Base-by-base conservation (phyloP, 495 filamentous ascomycete genomes). In the Penicillium canescens region DNA sequence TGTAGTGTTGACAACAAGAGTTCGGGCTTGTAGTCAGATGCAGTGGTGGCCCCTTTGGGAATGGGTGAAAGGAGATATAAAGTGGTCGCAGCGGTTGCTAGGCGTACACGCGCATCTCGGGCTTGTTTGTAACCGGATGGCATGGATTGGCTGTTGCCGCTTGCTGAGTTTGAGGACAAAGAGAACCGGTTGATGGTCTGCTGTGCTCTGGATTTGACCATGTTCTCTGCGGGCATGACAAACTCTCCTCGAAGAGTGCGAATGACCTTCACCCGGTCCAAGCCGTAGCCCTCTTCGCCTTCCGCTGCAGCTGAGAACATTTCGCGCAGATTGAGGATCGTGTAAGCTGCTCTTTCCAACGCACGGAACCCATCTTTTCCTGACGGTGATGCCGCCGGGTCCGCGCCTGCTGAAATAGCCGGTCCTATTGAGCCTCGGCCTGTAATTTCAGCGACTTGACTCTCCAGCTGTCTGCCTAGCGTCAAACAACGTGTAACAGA, bases 121-220 rank as follows among this genome's bases (percentile, higher is more conserved):
- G 80, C 86, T 62, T 96, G 90, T 43, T 86, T 82, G 65, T 88
- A 96, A 24, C 89, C 90, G 2, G 80, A 74, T 12, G 71, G 69
- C 37, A 69, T 52, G 12, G 60, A 56, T 16, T 67, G 63, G 3
- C 65, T 46, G 20, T 62, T 68, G 6, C 67, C 54, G 42, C 61
- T 54, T 12, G 57, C 52, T 3, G 78, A 65, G n/a, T 85, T 73
- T 1, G 82, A 76, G n/a, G 84, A 87, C 59, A 96, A 81, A 31
- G 89, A 89, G 65, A 98, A 98, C 51, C 91, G 87, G 20, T 85
- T 78, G 48, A 96, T 82, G 40, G 88, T 82, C 56, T 96, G 90
- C 68, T 96, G 88, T 16, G 91, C 86, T 34, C 83, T 81, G 10
- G 79, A 77, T 37, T 82, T 74, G 11, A 96, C 75, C 40, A 79